Base-by-base conservation (phyloP, 2,329 filamentous ascomycete species). In the Nemania serpens region DNA sequence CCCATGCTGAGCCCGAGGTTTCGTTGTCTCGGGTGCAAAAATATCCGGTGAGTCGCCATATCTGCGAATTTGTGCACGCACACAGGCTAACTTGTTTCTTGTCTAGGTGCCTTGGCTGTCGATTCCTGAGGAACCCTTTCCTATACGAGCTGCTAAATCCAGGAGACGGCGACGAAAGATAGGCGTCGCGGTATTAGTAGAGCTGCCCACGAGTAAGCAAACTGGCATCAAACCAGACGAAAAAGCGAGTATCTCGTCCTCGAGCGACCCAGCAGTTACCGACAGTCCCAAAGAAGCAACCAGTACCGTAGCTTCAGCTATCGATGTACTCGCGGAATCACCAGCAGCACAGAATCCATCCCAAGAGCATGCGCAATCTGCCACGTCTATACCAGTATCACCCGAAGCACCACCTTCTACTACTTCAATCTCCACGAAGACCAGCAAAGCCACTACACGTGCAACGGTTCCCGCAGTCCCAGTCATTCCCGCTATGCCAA, bases 31-130 rank as follows among this genome's bases (percentile, higher is more conserved):
- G 55, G n/a, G 51, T 58, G 1, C 86, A 84, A 64, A 76, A 74
- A 60, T 75, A 80, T 70, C 83, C 83, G 25, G 84, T 86, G 76
- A 79, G 83, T 78, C 61, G 34, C 37, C 47, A 48, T 49, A 36
- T 11, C 29, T 43, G 18, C 15, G 11, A 2, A 46, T 17, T 20
- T 20, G 17, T 13, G 37, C 41, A 22, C 22, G 10, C 18, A 20
- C 50, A 11, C 46, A 33, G 11, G 42, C 72, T 78, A 65, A 78
- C 58, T 39, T 12, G 34, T 45, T 18, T 63, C 18, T 56, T 39
- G 29, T 59, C 12, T 59, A 87, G 83, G 75, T 88, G 10, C 86
- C 86, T 10, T 88, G 85, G 85, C 69, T 80, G 25, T 86, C 84
- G 0, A 74, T 73, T 34, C 81, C 83, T 3, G 81, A 83, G 34